phyloP scores from a whole-genome alignment of 1,284 basidiomycete genomes.

The Ceratobasidium sp. region DNA sequence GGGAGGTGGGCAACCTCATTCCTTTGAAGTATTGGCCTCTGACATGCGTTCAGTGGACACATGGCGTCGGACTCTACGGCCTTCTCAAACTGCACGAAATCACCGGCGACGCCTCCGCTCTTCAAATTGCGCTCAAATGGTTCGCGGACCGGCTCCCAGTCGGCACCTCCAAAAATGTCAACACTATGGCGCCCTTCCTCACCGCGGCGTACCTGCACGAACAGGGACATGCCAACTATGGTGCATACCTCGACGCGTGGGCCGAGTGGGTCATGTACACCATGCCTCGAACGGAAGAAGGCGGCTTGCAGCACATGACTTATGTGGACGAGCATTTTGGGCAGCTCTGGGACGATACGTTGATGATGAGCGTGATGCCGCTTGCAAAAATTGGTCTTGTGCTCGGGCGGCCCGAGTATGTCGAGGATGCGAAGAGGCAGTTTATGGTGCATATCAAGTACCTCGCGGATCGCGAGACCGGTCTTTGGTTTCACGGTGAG shows the following conservation, averaged over 20 bases:
- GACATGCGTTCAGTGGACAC: slow-evolving; percentile 59
- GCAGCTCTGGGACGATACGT: slow-evolving; percentile 71
- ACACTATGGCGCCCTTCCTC: slow-evolving; percentile 69
- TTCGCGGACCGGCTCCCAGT: slow-evolving; percentile 62
- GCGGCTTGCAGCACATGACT: slow-evolving; percentile 68
- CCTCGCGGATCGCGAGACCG: slow-evolving; percentile 59
- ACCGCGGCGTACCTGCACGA: slow-evolving; percentile 64
- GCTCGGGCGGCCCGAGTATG: slow-evolving; percentile 60
- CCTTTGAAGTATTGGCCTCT: not conserved
- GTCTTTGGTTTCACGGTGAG: slow-evolving; percentile 64
- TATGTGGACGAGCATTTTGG: slow-evolving; percentile 62
- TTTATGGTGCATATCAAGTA: slow-evolving; percentile 64
- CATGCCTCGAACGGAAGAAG: slow-evolving; percentile 64
- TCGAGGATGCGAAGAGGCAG: slow-evolving; percentile 68
- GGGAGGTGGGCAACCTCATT: slow-evolving; percentile 54
- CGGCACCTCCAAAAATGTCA: slow-evolving; percentile 71
- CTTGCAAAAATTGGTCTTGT: slow-evolving; percentile 68
- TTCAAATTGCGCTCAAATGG: slow-evolving; percentile 63
- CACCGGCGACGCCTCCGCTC: slow-evolving; percentile 56
- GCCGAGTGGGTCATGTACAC: slow-evolving; percentile 70
- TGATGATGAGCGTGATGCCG: slow-evolving; percentile 70
- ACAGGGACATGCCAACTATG: slow-evolving; percentile 55
- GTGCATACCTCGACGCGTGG: slow-evolving; percentile 64
- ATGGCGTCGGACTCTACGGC: slow-evolving; percentile 63
- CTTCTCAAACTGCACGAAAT: slow-evolving; percentile 58